Conservation (phyloP, 73 alveolate species). For the Uronychia binucleata region DNA sequence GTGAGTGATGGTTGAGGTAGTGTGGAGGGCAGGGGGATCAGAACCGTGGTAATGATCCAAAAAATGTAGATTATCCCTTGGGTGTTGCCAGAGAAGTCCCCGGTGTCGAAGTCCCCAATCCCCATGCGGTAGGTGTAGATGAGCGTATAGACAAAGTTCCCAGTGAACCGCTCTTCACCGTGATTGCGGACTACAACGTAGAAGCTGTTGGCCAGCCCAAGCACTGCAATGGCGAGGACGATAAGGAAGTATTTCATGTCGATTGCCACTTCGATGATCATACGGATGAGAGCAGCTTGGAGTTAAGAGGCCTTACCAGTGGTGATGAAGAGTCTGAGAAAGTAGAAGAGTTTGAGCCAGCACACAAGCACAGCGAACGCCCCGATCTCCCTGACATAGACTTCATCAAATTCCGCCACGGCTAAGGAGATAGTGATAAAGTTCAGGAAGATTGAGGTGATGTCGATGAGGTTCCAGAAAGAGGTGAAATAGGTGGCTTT, state of each 20-base stretch:
- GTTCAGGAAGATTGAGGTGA: neutral
- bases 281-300: conserved; percentile 32
- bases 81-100: neutral
- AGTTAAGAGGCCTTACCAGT: conserved; percentile 2
- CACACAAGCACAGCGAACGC: conserved; percentile 1
- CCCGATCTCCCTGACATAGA: neutral
- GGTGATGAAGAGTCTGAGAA: conserved; percentile 34
- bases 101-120: conserved; percentile 16
- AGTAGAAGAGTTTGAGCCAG: conserved; percentile 54
- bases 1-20: neutral
- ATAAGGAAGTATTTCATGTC: conserved; percentile 41
- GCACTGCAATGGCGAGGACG: conserved; percentile 26
- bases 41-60: neutral
- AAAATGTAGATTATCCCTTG: neutral
- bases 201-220: conserved; percentile 34
- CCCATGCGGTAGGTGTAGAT: conserved; percentile 2
- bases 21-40: neutral
- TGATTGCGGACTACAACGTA: neutral
- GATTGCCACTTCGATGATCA: conserved; percentile 37
- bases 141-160: neutral
- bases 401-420: neutral
- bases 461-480: neutral
- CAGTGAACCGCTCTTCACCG: neutral
- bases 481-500: neutral
- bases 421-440: neutral